Percentiles rank a stretch among this genome's conserved stretches.
Evolutionary conservation across 257 asterid genomes (phyloP).

Genomic region (Primulina tabacum): DNA sequence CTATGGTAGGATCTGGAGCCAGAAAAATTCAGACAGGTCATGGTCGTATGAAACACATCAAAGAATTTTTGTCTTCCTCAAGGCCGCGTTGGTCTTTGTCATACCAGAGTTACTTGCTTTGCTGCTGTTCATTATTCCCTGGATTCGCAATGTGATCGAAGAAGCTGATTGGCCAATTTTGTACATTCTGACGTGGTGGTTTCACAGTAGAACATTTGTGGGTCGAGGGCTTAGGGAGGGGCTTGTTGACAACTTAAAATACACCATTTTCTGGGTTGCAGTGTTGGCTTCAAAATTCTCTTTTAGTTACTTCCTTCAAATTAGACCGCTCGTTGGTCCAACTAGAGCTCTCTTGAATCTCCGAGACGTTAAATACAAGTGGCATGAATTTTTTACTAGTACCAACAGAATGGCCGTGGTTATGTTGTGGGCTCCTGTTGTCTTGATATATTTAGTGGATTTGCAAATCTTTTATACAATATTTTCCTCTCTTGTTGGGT

Average conservation of each 20-base stretch:
- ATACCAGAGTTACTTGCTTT: constrained; percentile 79
- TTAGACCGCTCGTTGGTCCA: constrained; percentile 50
- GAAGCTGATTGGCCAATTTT: constrained; percentile 84
- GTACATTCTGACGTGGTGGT: constrained; percentile 90
- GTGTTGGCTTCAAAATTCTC: constrained; percentile 39
- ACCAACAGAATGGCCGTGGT: constrained; percentile 56
- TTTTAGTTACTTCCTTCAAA: constrained; percentile 43
- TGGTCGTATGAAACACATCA: constrained; percentile 50
- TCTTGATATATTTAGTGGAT: constrained; percentile 52
- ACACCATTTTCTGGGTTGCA: constrained; percentile 50
- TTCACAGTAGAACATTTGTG: constrained; percentile 84
- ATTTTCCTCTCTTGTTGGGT: constrained; percentile 46
- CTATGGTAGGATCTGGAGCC: constrained; percentile 70
- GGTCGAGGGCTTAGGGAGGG: constrained; percentile 99
- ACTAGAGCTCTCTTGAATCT: constrained; percentile 41
- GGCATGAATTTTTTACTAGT: constrained; percentile 49
- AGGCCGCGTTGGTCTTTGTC: constrained; percentile 63
- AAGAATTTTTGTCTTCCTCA: constrained; percentile 62
- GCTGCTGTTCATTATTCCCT: constrained; percentile 74
- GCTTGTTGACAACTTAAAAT: constrained; percentile 78
- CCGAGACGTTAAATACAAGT: constrained; percentile 34
- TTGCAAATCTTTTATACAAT: constrained; percentile 52
- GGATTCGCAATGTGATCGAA: constrained; percentile 87
- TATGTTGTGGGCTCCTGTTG: constrained; percentile 52
- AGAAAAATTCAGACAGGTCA: constrained; percentile 47